These are phyloP conservation scores for Globisporangium camurandrum DNA, from an alignment of 352 stramenopile genomes.

Conservation along the genomic window DNA sequence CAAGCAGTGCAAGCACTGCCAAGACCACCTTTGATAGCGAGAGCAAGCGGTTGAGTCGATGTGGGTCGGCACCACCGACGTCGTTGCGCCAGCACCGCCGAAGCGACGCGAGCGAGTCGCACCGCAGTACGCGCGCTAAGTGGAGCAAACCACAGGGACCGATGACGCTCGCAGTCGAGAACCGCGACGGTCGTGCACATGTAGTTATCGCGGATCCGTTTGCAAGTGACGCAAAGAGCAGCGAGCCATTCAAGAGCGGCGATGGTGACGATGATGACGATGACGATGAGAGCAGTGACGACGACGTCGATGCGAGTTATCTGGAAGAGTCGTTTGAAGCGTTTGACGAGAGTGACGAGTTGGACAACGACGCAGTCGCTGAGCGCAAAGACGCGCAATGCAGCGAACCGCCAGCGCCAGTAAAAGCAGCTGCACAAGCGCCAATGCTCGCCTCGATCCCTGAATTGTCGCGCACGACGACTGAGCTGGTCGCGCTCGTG, in stretches of 20 bases:
- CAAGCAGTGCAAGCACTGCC: not conserved
- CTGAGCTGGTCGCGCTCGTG: slow-evolving; percentile 54
- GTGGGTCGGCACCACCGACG: slow-evolving; percentile 36
- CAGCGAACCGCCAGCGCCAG: not conserved
- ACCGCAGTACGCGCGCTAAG: slow-evolving; percentile 28
- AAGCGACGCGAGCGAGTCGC: slow-evolving; percentile 4
- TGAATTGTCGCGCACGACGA: slow-evolving; percentile 41
- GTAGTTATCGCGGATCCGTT: slow-evolving; percentile 20
- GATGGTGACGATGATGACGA: slow-evolving; percentile 9
- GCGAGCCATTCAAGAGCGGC: too few species aligned
- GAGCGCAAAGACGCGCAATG: not conserved
- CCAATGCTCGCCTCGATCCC: not conserved
- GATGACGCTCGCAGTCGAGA: slow-evolving; percentile 33
- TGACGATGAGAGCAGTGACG: slow-evolving; percentile 11
- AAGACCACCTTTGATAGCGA: slow-evolving; percentile 2
- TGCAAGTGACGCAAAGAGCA: not conserved
- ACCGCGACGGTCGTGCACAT: slow-evolving; percentile 23
- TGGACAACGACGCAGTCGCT: not conserved
- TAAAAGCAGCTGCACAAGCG: too few species aligned
- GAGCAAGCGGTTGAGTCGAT: slow-evolving; percentile 16
- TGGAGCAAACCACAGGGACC: slow-evolving; percentile 39
- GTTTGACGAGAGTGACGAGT: slow-evolving; percentile 43
- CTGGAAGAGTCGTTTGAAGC: slow-evolving; percentile 82
- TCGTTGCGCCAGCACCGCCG: slow-evolving; percentile 18
- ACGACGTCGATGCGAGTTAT: slow-evolving; percentile 52